phyloP scores from a whole-genome alignment of 495 filamentous ascomycete species.

The Penicillium coffeae region DNA sequence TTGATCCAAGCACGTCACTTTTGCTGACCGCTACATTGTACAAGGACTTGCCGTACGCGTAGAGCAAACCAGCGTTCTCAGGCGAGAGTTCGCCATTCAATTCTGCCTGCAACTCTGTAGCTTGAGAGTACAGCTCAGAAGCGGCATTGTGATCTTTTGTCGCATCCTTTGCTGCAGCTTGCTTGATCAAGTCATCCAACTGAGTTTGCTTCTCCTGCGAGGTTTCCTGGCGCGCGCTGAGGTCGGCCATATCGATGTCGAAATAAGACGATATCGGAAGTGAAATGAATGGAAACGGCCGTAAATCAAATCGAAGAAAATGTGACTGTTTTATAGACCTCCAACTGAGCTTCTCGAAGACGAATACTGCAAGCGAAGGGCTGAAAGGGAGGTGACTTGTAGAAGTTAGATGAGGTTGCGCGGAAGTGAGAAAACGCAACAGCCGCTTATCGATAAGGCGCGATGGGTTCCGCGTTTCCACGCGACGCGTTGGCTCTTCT shows the following conservation, averaged over 20 bases:
- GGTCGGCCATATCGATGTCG: background rate
- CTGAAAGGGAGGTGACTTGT: too few relatives aligned
- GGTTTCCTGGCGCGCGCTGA: conserved; percentile 3
- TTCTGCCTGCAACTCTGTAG: conserved; percentile 83
- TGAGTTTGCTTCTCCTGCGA: conserved; percentile 22
- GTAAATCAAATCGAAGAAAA: too few relatives aligned
- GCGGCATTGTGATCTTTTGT: conserved; percentile 82
- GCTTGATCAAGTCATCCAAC: conserved; percentile 47
- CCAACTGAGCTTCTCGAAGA: too few relatives aligned
- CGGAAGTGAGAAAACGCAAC: conserved; percentile 1
- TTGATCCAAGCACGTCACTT: conserved; percentile 87
- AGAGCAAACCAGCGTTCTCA: conserved; percentile 88
- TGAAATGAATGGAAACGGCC: background rate
- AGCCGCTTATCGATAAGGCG: conserved; percentile 6
- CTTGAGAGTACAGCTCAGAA: conserved; percentile 80
- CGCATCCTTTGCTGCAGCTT: conserved; percentile 67
- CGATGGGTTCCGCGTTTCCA: conserved; percentile 10
- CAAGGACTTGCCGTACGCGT: conserved; percentile 85
- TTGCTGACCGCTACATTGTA: conserved; percentile 92
- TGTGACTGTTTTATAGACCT: too few relatives aligned
- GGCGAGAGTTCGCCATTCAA: conserved; percentile 88
- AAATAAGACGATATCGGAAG: background rate
- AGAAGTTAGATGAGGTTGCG: background rate
- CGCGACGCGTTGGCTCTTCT: conserved; percentile 12
- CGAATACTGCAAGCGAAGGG: too few relatives aligned